Conservation (phyloP, 768 basidiomycete species). For the Daedalea quercina region DNA sequence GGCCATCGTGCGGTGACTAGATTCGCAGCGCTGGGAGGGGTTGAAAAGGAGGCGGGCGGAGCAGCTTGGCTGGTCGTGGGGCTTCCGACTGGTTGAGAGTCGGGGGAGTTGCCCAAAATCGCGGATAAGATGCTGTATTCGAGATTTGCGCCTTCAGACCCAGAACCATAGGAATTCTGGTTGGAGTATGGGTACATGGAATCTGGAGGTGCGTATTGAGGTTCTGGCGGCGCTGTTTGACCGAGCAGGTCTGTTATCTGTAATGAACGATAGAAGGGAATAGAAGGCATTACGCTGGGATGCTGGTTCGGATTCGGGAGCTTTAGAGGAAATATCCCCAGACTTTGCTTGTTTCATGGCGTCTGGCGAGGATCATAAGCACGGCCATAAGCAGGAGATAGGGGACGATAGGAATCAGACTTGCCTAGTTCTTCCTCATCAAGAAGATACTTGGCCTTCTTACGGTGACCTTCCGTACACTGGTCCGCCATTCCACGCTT, state of each 20-base stretch:
- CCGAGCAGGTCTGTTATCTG: slow-evolving; percentile 5
- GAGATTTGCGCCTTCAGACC: slow-evolving; percentile 85
- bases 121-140: slow-evolving; percentile 94
- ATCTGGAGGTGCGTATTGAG: slow-evolving; percentile 42
- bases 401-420: slow-evolving; percentile 18
- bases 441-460: slow-evolving; percentile 96
- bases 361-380: slow-evolving; percentile 30
- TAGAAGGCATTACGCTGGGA: slow-evolving; percentile 15
- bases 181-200: slow-evolving; percentile 59
- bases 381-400: neutral
- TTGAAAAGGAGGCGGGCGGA: slow-evolving; percentile 8
- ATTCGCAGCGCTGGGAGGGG: slow-evolving; percentile 10
- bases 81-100: slow-evolving; percentile 14
- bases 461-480: slow-evolving; percentile 92
- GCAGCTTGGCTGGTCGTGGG: slow-evolving; percentile 10
- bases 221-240: slow-evolving; percentile 34
- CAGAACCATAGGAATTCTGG: slow-evolving; percentile 44
- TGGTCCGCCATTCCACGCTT: slow-evolving; percentile 87
- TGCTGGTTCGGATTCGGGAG: slow-evolving; percentile 11
- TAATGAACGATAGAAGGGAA: slow-evolving; percentile 2
- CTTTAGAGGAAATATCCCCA: slow-evolving; percentile 19
- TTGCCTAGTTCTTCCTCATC: slow-evolving; percentile 90
- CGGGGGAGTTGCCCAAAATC: slow-evolving; percentile 57
- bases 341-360: slow-evolving; percentile 31
- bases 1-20: slow-evolving; percentile 31